Evolutionary conservation across 2,329 filamentous ascomycete species (phyloP).

Genomic region (Aaosphaeria arxii): DNA sequence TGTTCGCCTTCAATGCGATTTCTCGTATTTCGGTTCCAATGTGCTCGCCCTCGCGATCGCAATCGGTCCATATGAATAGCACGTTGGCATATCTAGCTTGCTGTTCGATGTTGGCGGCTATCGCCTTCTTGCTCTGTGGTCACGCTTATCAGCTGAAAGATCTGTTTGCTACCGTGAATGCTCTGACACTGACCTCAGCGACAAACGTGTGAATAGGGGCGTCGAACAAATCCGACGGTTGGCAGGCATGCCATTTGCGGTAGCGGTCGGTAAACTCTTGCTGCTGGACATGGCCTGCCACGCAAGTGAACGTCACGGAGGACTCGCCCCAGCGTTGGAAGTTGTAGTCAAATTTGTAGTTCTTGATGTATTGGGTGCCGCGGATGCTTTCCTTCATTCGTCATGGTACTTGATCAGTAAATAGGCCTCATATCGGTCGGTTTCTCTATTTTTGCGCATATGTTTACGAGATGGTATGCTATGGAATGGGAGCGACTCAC

Average conservation of each 20-base stretch:
- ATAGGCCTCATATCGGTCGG: neutral
- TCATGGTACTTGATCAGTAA: neutral
- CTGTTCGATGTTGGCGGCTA: constrained; percentile 80
- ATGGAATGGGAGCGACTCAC: constrained; percentile 46
- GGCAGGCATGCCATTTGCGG: constrained; percentile 77
- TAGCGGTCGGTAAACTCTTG: constrained; percentile 73
- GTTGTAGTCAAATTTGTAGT: constrained; percentile 87
- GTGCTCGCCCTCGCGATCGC: constrained; percentile 94
- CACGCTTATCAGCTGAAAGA: no score
- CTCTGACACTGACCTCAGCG: constrained; percentile 52
- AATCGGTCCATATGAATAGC: constrained; percentile 98
- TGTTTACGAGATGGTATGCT: neutral
- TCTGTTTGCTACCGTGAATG: no score
- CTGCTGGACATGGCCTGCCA: constrained; percentile 82
- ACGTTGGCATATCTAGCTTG: constrained; percentile 71
- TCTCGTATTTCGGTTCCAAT: constrained; percentile 89
- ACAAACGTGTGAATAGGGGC: constrained; percentile 71
- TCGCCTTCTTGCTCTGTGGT: constrained; percentile 67
- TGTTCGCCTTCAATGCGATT: constrained; percentile 73
- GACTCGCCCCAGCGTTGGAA: constrained; percentile 83
- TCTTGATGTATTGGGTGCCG: constrained; percentile 79
- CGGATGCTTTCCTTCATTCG: constrained; percentile 59
- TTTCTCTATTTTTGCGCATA: neutral
- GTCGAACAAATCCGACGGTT: constrained; percentile 75
- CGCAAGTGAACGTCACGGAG: constrained; percentile 88